These are phyloP conservation scores for Tylopilus rubrobrunneus DNA, from an alignment of 768 basidiomycete genomes.

Conservation along the genomic window DNA sequence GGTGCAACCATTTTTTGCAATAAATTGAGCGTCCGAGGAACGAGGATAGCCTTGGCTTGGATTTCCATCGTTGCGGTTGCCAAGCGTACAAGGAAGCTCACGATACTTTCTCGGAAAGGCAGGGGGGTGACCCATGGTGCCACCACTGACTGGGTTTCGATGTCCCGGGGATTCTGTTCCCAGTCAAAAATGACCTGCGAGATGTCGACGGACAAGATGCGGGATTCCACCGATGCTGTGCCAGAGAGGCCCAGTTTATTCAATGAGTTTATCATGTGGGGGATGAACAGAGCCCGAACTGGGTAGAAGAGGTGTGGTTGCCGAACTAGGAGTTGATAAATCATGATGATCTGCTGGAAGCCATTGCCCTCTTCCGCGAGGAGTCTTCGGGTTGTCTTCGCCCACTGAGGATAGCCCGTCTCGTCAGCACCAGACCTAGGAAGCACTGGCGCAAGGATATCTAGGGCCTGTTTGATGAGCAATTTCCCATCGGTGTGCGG, in stretches of 20 bases:
- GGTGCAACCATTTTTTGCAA: slow-evolving; percentile 79
- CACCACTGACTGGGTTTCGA: slow-evolving; percentile 21
- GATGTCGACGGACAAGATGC: slow-evolving; percentile 85
- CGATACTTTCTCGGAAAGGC: slow-evolving; percentile 82
- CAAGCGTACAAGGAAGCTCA: slow-evolving; percentile 93
- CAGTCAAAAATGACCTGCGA: slow-evolving; percentile 90
- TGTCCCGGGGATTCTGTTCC: slow-evolving; percentile 64
- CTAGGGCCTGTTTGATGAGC: slow-evolving; percentile 80
- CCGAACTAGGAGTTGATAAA: slow-evolving; percentile 91
- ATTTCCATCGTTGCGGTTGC: slow-evolving; percentile 63
- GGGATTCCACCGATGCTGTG: slow-evolving; percentile 70
- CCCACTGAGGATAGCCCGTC: slow-evolving; percentile 72
- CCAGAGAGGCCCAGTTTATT: slow-evolving; percentile 80
- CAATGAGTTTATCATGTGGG: slow-evolving; percentile 89
- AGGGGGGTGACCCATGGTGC: slow-evolving; percentile 70
- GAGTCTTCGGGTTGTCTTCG: slow-evolving; percentile 76
- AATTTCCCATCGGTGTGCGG: slow-evolving; percentile 75
- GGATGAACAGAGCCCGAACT: slow-evolving; percentile 87
- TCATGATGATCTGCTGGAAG: slow-evolving; percentile 64
- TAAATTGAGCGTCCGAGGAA: slow-evolving; percentile 60
- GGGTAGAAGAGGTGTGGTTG: slow-evolving; percentile 91
- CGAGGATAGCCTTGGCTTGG: slow-evolving; percentile 38
- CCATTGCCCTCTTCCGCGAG: slow-evolving; percentile 84
- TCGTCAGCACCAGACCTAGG: slow-evolving; percentile 58
- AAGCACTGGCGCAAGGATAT: slow-evolving; percentile 81